Percentiles rank a stretch among this genome's conserved stretches.
phyloP scores from a whole-genome alignment of 306 rosid genomes.

The Rubus parviflorus region DNA sequence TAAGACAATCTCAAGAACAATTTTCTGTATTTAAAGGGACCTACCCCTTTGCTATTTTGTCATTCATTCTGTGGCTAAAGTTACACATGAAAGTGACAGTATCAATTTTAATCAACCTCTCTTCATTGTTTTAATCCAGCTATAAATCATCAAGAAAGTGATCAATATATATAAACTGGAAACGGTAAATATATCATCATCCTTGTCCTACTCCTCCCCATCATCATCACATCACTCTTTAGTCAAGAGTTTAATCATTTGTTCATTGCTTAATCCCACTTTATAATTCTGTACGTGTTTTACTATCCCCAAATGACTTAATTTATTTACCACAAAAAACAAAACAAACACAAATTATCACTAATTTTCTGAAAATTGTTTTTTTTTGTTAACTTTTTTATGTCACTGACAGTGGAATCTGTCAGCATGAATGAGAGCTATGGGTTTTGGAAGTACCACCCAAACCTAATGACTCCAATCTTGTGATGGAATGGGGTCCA shows the following conservation, averaged over 20 bases:
- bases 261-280: not conserved
- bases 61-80: not conserved
- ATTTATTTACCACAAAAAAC: no score
- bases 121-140: not conserved
- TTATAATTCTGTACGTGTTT: not conserved
- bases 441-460: not conserved
- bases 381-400: no score
- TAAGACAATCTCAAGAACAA: not conserved
- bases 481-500: not conserved
- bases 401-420: not conserved
- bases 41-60: not conserved
- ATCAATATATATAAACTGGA: not conserved
- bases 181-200: not conserved
- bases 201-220: not conserved
- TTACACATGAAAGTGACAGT: not conserved
- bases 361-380: not conserved
- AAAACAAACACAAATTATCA: no score
- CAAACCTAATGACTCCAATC: not conserved
- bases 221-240: not conserved
- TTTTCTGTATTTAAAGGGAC: not conserved
- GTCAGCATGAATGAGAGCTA: not conserved
- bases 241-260: not conserved
- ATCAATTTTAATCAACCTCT: not conserved
- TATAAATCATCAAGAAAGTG: not conserved
- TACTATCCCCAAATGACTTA: no score